These are phyloP conservation scores for Thamnidium elegans DNA, from an alignment of 192 early-diverging fungal genomes.

Conservation along the genomic window DNA sequence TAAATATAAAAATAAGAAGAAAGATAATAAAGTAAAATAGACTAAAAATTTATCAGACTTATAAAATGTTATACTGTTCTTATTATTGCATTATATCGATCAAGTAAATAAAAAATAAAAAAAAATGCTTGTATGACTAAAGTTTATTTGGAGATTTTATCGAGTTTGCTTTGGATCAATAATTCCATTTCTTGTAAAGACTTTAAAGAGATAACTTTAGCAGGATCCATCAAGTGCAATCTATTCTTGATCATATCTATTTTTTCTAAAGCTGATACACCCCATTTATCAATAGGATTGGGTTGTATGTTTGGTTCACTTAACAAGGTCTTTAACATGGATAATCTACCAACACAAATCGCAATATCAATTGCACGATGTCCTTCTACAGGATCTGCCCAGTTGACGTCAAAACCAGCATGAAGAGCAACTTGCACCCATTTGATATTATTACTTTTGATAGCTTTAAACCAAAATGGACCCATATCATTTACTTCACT, in stretches of 20 bases:
- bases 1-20: no score
- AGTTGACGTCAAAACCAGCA: slow-evolving; percentile 69
- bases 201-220: no score
- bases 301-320: slow-evolving; percentile 43
- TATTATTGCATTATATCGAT: no score
- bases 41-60: no score
- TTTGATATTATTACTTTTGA: slow-evolving; percentile 44
- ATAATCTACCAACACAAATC: slow-evolving; percentile 43
- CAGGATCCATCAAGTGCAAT: no score
- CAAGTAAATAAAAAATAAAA: no score
- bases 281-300: slow-evolving; percentile 49
- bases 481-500: slow-evolving; percentile 75
- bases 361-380: slow-evolving; percentile 71
- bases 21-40: no score
- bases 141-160: no score
- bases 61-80: no score
- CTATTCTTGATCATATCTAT: slow-evolving; percentile 27
- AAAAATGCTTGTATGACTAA: no score
- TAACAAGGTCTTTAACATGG: slow-evolving; percentile 44
- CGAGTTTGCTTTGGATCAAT: no score
- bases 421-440: slow-evolving; percentile 52
- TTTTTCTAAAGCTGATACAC: slow-evolving; percentile 56
- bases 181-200: no score
- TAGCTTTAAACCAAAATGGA: slow-evolving; percentile 41
- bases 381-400: slow-evolving; percentile 52